These are phyloP conservation scores for Suhomyces atakaporum DNA, from an alignment of 1,139 yeast genomes.

Conservation along the genomic window DNA sequence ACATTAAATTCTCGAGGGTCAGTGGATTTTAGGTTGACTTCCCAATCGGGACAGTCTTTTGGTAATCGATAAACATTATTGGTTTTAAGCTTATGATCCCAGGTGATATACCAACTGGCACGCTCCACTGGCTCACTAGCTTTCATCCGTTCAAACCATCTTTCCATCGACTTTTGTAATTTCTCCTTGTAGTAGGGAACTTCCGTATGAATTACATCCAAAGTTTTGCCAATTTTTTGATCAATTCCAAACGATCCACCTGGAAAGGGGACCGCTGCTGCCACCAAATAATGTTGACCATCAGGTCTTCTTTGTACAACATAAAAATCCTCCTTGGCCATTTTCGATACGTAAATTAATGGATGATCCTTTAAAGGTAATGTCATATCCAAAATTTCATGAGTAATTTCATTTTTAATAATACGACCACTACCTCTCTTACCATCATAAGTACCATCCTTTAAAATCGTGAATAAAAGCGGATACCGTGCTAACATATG, in stretches of 20 bases:
- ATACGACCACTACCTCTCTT: slow-evolving; percentile 38
- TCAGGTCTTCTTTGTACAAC: slow-evolving; percentile 55
- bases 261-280: slow-evolving; percentile 78
- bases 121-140: slow-evolving; percentile 66
- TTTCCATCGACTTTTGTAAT: slow-evolving; percentile 70
- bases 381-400: slow-evolving; percentile 60
- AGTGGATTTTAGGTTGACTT: slow-evolving; percentile 33
- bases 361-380: slow-evolving; percentile 65
- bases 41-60: slow-evolving; percentile 30
- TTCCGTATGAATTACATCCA: slow-evolving; percentile 66
- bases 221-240: slow-evolving; percentile 57
- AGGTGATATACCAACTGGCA: slow-evolving; percentile 74
- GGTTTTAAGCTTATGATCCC: slow-evolving; percentile 64
- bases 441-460: slow-evolving; percentile 26
- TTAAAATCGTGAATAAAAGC: slow-evolving; percentile 54
- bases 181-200: slow-evolving; percentile 75
- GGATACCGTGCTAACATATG: slow-evolving; percentile 68
- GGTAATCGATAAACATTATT: slow-evolving; percentile 57
- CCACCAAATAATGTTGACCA: slow-evolving; percentile 63
- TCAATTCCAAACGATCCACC: slow-evolving; percentile 72
- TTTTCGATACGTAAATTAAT: slow-evolving; percentile 58
- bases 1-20: slow-evolving; percentile 53
- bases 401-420: slow-evolving; percentile 61
- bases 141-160: slow-evolving; percentile 65
- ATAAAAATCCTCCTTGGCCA: slow-evolving; percentile 77